phyloP scores from a whole-genome alignment of 805 yeast genomes.

The Phaffomyces opuntiae region DNA sequence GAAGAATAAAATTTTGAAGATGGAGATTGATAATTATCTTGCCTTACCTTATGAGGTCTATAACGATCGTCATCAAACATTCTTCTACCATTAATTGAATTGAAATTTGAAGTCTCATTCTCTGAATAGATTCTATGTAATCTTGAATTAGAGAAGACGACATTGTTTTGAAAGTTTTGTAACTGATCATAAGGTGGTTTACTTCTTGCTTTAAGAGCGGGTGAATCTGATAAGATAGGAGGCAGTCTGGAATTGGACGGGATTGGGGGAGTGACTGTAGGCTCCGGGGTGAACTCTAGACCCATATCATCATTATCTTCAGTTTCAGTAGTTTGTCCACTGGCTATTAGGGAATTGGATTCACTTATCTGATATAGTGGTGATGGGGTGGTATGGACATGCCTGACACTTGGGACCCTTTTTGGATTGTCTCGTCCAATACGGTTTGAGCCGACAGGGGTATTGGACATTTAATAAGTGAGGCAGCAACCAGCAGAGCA shows the following conservation, averaged over 20 bases:
- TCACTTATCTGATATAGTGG: conserved; percentile 2
- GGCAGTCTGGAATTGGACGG: conserved; percentile 2
- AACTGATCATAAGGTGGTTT: conserved; percentile 18
- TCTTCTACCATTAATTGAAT: conserved; percentile 45
- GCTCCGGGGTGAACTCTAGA: conserved; percentile 5
- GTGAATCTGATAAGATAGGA: conserved; percentile 6
- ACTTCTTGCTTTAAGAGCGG: conserved; percentile 11
- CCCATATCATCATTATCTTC: conserved; percentile 2
- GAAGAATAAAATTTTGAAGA: conserved; percentile 1
- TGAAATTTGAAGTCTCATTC: conserved; percentile 55
- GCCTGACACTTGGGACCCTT: too few relatives aligned
- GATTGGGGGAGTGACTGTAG: neutral
- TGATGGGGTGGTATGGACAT: too few relatives aligned
- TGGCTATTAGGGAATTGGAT: neutral
- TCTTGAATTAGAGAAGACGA: conserved; percentile 20
- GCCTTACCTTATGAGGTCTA: conserved; percentile 29
- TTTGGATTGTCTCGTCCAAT: too few relatives aligned
- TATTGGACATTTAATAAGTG: neutral
- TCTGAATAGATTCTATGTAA: conserved; percentile 57
- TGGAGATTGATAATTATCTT: conserved; percentile 2
- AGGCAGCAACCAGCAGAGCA: neutral
- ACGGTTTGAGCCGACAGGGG: neutral
- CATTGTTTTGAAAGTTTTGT: conserved; percentile 12
- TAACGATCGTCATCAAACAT: conserved; percentile 46
- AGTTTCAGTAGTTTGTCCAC: conserved; percentile 3